phyloP scores from a whole-genome alignment of 768 basidiomycete genomes.

The Trametes villosa region DNA sequence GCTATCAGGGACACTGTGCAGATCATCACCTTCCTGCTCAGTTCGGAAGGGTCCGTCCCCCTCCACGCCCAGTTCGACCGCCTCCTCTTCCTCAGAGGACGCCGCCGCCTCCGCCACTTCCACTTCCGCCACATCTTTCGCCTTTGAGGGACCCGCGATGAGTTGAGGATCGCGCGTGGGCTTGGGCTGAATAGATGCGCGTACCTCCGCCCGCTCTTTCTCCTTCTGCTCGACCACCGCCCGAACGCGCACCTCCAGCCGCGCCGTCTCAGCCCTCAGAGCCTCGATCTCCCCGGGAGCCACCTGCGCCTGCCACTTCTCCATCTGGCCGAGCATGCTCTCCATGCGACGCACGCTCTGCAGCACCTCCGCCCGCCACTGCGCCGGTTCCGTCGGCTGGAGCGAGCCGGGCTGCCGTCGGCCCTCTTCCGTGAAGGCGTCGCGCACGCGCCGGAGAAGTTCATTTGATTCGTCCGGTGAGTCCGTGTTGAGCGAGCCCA shows the following conservation, averaged over 20 bases:
- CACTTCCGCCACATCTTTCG: not conserved
- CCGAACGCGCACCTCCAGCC: slow-evolving; percentile 17
- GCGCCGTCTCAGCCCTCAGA: slow-evolving; percentile 14
- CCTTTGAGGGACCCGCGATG: not conserved
- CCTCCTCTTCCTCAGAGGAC: slow-evolving; percentile 1
- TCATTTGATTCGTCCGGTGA: slow-evolving; percentile 3
- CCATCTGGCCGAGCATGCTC: slow-evolving; percentile 21
- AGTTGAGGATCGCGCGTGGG: not conserved
- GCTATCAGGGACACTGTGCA: slow-evolving; percentile 14
- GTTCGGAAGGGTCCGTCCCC: not conserved
- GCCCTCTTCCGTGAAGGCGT: slow-evolving; percentile 13
- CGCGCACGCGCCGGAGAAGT: slow-evolving; percentile 11
- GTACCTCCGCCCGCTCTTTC: slow-evolving; percentile 1
- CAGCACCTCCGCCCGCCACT: slow-evolving; percentile 23
- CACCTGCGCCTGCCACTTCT: slow-evolving; percentile 20
- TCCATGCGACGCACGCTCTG: slow-evolving; percentile 24
- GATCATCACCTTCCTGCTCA: not conserved
- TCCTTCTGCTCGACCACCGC: slow-evolving; percentile 20
- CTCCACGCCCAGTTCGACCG: not conserved
- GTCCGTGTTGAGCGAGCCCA: slow-evolving; percentile 14
- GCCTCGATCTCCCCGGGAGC: slow-evolving; percentile 18
- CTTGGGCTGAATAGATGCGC: not conserved
- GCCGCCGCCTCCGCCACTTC: slow-evolving; percentile 9
- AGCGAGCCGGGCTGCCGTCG: slow-evolving; percentile 1
- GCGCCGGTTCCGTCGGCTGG: not conserved